Evolutionary conservation across 306 rosid genomes (phyloP).

Genomic region (Begonia loranthoides): DNA sequence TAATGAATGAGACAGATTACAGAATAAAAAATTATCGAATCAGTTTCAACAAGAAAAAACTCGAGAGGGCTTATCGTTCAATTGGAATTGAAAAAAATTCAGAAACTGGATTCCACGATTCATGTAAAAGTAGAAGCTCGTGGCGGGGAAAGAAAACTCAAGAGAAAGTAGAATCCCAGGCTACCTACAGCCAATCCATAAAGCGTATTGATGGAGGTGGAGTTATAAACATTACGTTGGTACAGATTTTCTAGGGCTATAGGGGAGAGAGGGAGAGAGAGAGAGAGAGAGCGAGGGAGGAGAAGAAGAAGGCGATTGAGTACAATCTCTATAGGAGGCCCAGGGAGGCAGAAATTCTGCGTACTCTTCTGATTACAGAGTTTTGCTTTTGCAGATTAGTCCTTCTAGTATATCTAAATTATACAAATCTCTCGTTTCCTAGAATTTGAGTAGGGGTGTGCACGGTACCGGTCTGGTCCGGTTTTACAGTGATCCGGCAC

Average conservation of each 20-base stretch:
- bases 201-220: background rate
- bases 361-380: no score
- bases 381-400: no score
- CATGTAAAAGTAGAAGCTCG: conserved; percentile 5
- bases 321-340: background rate
- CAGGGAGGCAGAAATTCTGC: no score
- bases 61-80: background rate
- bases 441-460: no score
- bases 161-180: conserved; percentile 6
- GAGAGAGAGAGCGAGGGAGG: conserved; percentile 5
- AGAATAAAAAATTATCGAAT: no score
- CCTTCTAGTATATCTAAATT: no score
- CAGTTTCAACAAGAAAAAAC: no score
- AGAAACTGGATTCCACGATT: conserved; percentile 4
- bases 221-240: background rate
- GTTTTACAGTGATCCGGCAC: no score
- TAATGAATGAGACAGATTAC: no score
- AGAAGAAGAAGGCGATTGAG: background rate
- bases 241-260: conserved; percentile 24
- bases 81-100: background rate
- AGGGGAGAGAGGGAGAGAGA: background rate
- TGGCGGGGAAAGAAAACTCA: conserved; percentile 8
- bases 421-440: no score
- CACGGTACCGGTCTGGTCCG: no score
- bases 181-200: conserved; percentile 1